A percentile compares a stretch with the other conserved stretches of the same genome.
These are phyloP conservation scores for Ophiostoma sp. DNA, from an alignment of 2,329 filamentous ascomycete genomes.

Conservation along the genomic window DNA sequence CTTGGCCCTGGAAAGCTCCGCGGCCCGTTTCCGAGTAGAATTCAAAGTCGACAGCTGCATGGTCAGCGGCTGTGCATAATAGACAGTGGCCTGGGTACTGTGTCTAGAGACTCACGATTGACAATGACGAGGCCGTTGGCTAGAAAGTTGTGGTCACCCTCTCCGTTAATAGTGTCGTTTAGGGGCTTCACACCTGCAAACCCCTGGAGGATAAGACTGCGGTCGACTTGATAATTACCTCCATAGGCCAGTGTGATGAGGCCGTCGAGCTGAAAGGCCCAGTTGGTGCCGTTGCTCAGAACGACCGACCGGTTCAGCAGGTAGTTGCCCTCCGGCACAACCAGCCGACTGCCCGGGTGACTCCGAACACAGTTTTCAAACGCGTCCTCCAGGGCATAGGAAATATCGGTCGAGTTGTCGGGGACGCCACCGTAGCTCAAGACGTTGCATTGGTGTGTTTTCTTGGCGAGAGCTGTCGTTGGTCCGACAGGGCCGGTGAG, in stretches of 20 bases:
- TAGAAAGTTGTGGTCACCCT: conserved; percentile 32
- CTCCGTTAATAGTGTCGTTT: conserved; percentile 33
- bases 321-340: background rate
- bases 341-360: background rate
- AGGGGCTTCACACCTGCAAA: conserved; percentile 30
- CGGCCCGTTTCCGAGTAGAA: conserved; percentile 39
- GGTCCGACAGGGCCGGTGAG: conserved; percentile 6
- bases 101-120: conserved; percentile 28
- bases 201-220: conserved; percentile 32
- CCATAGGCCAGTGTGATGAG: conserved; percentile 33
- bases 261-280: conserved; percentile 33
- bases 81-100: too few relatives aligned
- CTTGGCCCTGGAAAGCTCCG: conserved; percentile 46
- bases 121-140: conserved; percentile 32
- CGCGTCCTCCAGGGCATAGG: background rate
- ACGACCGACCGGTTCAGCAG: conserved; percentile 28
- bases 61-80: too few relatives aligned
- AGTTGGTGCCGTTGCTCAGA: conserved; percentile 21
- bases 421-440: background rate
- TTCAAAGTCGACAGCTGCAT: conserved; percentile 39
- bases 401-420: conserved; percentile 5
- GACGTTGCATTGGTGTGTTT: conserved; percentile 1
- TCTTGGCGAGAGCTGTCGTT: background rate
- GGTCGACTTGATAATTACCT: conserved; percentile 30
- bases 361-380: background rate